Evolutionary conservation across 73 alveolate species (phyloP).

Genomic region (Stentor coeruleus): DNA sequence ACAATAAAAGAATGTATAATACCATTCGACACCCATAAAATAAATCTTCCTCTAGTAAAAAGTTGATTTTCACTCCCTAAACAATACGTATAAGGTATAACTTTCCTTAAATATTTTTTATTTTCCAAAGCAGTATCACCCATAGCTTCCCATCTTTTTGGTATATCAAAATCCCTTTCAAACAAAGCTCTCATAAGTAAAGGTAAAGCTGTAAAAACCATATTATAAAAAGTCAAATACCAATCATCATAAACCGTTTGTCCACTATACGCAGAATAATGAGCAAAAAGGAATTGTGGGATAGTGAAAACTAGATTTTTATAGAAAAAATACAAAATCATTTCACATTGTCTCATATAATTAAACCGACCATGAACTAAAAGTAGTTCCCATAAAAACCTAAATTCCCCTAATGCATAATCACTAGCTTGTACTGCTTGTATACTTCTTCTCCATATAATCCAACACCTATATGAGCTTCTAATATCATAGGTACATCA

Average conservation of each 20-base stretch:
- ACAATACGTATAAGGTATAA: no score
- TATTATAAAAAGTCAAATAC: slow-evolving; percentile 89
- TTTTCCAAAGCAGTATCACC: no score
- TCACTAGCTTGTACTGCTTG: slow-evolving; percentile 95
- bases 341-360: slow-evolving; percentile 77
- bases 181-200: slow-evolving; percentile 51
- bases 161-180: slow-evolving; percentile 50
- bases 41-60: no score
- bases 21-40: no score
- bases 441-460: slow-evolving; percentile 96
- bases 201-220: slow-evolving; percentile 84
- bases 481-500: slow-evolving; percentile 97
- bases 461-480: slow-evolving; percentile 98
- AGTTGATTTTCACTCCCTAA: no score
- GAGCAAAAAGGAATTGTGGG: slow-evolving; percentile 70
- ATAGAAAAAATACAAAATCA: slow-evolving; percentile 92
- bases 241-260: slow-evolving; percentile 90
- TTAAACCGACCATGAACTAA: slow-evolving; percentile 91
- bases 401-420: slow-evolving; percentile 87
- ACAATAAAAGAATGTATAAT: no score
- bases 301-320: slow-evolving; percentile 87
- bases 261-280: slow-evolving; percentile 83
- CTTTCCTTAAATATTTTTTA: no score
- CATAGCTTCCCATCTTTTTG: no score
- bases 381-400: slow-evolving; percentile 74